Base-by-base conservation (phyloP, 768 basidiomycete species). In the Glaciozyma martinii region DNA sequence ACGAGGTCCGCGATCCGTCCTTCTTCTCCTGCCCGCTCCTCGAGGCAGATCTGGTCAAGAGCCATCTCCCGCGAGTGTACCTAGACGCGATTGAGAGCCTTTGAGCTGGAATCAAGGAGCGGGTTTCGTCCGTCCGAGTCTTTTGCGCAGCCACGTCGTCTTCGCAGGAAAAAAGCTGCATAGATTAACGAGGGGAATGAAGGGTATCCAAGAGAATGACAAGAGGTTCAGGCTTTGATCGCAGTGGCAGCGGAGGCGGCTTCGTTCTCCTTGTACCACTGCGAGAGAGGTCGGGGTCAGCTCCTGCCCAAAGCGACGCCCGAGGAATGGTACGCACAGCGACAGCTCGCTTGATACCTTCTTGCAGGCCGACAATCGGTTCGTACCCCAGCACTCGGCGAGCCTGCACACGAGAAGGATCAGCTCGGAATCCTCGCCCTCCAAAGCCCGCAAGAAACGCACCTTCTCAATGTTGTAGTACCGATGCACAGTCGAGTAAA, bases 381-480 rank as follows among this genome's bases (percentile, higher is more conserved):
- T 92, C 90, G 77, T 99, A 99, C 2, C 91, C 93, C 49, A 99
- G 79, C 66, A 98, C 82, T 64, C 91, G 79, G 71, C 92, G 80
- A 15, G 94, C 77, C 66, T 76, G 72, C 32, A 16, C 10, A 13
- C 0, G 4, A 3, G 3, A 13, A 29, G n/a, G 2, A 7, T 42
- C 19, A 60, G 65, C 30, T 3, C 6, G 37, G 2, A 23, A 23
- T 32, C 0, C 15, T 6, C 5, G 13, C 29, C n/a, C 19, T 21
- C n/a, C 9, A 7, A n/a, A 13, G 8, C 40, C 16, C 18, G 29
- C 5, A 33, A 4, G 47, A 40, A 21, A 37, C 65, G 52, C 42
- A 65, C 88, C 79, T 88, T 92, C 78, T 98, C 95, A 54, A 93
- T 90, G 74, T 95, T 94, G 77, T 93, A 88, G 80, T 86, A 97